Percentiles rank a stretch among this genome's conserved stretches.
Evolutionary conservation across 2,329 filamentous ascomycete species (phyloP).

Genomic region (Dothideomycetes sp.): DNA sequence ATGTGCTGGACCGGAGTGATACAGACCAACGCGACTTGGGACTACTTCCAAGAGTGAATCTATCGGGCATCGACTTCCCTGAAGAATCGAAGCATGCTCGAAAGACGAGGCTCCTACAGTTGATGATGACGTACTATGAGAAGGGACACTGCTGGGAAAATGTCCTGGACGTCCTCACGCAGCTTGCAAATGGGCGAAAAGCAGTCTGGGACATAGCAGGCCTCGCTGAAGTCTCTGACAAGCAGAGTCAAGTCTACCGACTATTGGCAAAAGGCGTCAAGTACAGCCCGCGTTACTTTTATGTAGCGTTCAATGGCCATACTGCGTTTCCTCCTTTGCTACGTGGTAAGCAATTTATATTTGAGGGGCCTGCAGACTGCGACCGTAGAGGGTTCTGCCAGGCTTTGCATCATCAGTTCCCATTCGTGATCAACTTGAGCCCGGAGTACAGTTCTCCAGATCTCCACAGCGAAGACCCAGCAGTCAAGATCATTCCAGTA

Average conservation of each 20-base stretch:
- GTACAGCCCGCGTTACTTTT: constrained; percentile 66
- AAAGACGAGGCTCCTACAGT: constrained; percentile 83
- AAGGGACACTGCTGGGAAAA: constrained; percentile 90
- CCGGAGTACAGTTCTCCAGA: constrained; percentile 4
- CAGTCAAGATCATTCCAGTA: constrained; percentile 40
- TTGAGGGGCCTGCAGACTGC: constrained; percentile 70
- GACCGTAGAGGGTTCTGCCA: constrained; percentile 74
- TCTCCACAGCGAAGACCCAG: constrained; percentile 1
- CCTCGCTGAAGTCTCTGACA: constrained; percentile 81
- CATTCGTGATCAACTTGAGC: constrained; percentile 22
- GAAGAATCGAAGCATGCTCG: constrained; percentile 82
- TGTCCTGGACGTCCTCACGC: constrained; percentile 77
- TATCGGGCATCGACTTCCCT: constrained; percentile 65
- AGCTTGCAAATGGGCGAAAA: constrained; percentile 52
- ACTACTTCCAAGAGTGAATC: constrained; percentile 24
- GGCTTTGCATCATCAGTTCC: constrained; percentile 84
- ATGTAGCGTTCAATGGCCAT: constrained; percentile 69
- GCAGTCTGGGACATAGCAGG: constrained; percentile 61
- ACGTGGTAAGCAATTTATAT: constrained; percentile 85
- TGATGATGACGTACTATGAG: constrained; percentile 91
- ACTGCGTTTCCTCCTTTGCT: constrained; percentile 74
- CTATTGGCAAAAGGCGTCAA: constrained; percentile 51
- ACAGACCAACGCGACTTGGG: constrained; percentile 44
- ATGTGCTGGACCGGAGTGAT: constrained; percentile 86
- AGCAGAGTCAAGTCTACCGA: constrained; percentile 78